Evolutionary conservation across 495 filamentous ascomycete species (phyloP), one percentile per base, ranked within the genome.

Genomic region (Neurospora tetraspora): DNA sequence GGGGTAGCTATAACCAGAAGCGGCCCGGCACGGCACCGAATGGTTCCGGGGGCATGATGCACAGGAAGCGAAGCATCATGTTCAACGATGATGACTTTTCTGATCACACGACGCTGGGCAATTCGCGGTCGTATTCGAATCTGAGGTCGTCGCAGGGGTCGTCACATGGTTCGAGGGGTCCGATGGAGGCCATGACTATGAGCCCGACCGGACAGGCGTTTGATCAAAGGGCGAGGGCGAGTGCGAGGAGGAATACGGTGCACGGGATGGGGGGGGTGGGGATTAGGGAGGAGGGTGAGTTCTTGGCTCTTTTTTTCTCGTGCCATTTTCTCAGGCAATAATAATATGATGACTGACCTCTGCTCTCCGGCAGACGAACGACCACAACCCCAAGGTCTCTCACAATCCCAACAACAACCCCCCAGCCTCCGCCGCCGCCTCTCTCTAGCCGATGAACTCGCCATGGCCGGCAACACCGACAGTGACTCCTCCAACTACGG

Each of bases 371-470:
- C 18, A 69, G 27, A 23, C 7, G 14, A 38, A n/a, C 47, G 20
- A 36, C 7, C 40, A 11, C 53, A 16, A 70, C 23, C 39, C 45
- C 73, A 36, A 0, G 47, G 5, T 6, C 45, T 12, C 23, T 73
- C 18, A 73, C 36, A 69, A 34, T 65, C 53, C 53, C 27, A 34
- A 31, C 23, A 9, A 18, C 23, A 27, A 34, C 53, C 12, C 5
- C 53, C 18, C 5, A 43, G 0, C 53, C 53, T 65, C 27, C 53
- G 53, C 3, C 70, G 75, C 5, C 69, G 73, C 0, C 10, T 77
- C 8, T 77, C 75, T 3, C 53, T 77, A n/a, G 75, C 75, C 4
- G 75, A 77, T 1, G 75, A 77, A 69, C 39, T 77, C 16, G 75
- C 75, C 34, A 71, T 77, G 72, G 75, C 47, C 5, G 70, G 68